Evolutionary conservation across 805 yeast species (phyloP).

Genomic region (Wilhelminamyces savonicus): DNA sequence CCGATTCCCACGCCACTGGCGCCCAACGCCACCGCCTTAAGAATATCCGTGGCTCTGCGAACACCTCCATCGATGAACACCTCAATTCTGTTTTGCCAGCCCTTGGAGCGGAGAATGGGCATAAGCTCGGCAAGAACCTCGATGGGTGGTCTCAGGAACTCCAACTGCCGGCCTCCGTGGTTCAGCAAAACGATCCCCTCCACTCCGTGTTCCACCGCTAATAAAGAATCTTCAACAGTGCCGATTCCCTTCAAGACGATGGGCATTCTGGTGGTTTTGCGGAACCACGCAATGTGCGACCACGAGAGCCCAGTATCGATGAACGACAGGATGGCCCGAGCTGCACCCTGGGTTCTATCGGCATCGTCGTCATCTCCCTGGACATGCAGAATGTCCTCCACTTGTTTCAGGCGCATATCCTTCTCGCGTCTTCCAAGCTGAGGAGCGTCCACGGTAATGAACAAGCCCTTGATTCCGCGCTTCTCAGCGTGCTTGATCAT

Average conservation of each 20-base stretch:
- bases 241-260: conserved; percentile 79
- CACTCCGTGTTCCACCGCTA: conserved; percentile 65
- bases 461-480: conserved; percentile 57
- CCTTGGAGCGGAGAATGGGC: conserved; percentile 42
- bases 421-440: conserved; percentile 87
- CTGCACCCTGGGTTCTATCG: conserved; percentile 77
- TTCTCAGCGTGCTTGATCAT: conserved; percentile 67
- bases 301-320: conserved; percentile 35
- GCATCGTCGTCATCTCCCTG: conserved; percentile 45
- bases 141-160: conserved; percentile 72
- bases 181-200: conserved; percentile 80
- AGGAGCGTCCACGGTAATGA: conserved; percentile 91
- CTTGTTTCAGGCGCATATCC: conserved; percentile 59
- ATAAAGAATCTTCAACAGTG: conserved; percentile 68
- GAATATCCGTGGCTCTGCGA: conserved; percentile 59
- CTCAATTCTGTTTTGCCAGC: conserved; percentile 42
- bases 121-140: conserved; percentile 68
- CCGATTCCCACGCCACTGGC: conserved; percentile 71
- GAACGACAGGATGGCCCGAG: conserved; percentile 79
- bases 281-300: conserved; percentile 36
- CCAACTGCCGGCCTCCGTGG: conserved; percentile 89
- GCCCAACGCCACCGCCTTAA: conserved; percentile 63
- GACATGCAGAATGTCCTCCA: conserved; percentile 39
- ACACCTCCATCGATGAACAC: conserved; percentile 66
- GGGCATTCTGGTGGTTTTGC: conserved; percentile 32